Evolutionary conservation across 2,329 filamentous ascomycete species (phyloP).

Genomic region (Talaromyces funiculosus): DNA sequence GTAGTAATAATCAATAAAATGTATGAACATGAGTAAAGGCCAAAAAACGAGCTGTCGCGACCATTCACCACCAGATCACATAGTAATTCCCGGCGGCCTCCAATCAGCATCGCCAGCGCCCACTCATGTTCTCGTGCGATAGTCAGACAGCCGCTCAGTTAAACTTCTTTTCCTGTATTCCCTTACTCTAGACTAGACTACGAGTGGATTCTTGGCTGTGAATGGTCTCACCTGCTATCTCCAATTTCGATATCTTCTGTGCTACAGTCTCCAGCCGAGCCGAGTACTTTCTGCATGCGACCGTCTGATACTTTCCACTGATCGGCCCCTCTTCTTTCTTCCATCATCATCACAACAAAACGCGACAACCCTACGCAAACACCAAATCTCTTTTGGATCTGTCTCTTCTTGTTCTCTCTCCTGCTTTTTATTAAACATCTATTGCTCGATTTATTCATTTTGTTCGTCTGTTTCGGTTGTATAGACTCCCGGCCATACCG

Average conservation of each 20-base stretch:
- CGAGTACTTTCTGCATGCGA: not conserved
- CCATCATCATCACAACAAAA: not conserved
- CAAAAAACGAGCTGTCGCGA: not conserved
- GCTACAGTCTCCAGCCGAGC: not conserved
- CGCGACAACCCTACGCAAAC: not conserved
- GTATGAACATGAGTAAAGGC: not conserved
- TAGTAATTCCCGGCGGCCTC: not conserved
- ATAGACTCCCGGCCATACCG: not conserved
- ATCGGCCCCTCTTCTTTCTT: conserved; percentile 2
- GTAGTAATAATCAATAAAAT: no score
- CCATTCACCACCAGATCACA: not conserved
- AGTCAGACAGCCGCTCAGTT: not conserved
- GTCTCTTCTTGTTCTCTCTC: not conserved
- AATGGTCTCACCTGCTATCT: not conserved
- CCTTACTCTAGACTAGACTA: no score
- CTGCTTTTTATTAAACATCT: not conserved
- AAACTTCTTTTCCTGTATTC: not conserved
- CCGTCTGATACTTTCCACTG: not conserved
- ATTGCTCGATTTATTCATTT: not conserved
- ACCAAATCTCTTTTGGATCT: not conserved
- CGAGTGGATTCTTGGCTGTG: not conserved
- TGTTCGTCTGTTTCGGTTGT: not conserved
- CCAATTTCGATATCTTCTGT: not conserved
- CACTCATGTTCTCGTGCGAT: not conserved
- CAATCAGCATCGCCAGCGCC: conserved; percentile 11